phyloP scores from a whole-genome alignment of 2,329 filamentous ascomycete species.

The Hypoxylon sp. region DNA sequence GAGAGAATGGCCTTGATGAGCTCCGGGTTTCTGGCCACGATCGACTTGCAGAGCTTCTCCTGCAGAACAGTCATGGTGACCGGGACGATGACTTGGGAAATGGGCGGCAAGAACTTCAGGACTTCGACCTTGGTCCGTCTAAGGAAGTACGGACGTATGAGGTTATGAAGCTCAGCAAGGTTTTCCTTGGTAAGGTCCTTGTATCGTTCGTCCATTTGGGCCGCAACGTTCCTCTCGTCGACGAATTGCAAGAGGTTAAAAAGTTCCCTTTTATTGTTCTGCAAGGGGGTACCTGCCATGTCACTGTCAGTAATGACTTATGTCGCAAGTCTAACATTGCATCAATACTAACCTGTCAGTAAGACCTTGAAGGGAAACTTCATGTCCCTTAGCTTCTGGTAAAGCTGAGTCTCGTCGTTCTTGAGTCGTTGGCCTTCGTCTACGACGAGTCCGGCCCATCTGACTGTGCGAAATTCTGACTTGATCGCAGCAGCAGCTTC shows the following conservation, averaged over 20 bases:
- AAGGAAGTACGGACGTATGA: slow-evolving; percentile 77
- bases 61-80: slow-evolving; percentile 96
- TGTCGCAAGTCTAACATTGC: background rate
- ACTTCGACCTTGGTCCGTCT: slow-evolving; percentile 89
- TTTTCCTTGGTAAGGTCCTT: slow-evolving; percentile 83
- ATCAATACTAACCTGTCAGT: slow-evolving; percentile 67
- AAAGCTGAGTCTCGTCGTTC: slow-evolving; percentile 86
- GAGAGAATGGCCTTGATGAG: slow-evolving; percentile 88
- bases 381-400: slow-evolving; percentile 75
- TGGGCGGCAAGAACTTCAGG: slow-evolving; percentile 87
- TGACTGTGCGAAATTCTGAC: slow-evolving; percentile 73
- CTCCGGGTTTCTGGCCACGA: slow-evolving; percentile 88
- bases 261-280: slow-evolving; percentile 93
- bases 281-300: slow-evolving; percentile 74
- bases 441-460: slow-evolving; percentile 88
- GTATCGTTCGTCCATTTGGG: slow-evolving; percentile 79
- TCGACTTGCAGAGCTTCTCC: slow-evolving; percentile 92
- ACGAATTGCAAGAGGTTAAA: slow-evolving; percentile 98
- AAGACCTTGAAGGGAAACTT: slow-evolving; percentile 84
- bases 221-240: slow-evolving; percentile 73
- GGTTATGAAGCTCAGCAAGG: slow-evolving; percentile 78
- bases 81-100: slow-evolving; percentile 93
- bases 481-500: slow-evolving; percentile 82
- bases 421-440: slow-evolving; percentile 97
- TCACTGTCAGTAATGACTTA: slow-evolving; percentile 17